These are phyloP conservation scores for Camellia oleifera DNA, from an alignment of 179 eudicot species.

Conservation along the genomic window DNA sequence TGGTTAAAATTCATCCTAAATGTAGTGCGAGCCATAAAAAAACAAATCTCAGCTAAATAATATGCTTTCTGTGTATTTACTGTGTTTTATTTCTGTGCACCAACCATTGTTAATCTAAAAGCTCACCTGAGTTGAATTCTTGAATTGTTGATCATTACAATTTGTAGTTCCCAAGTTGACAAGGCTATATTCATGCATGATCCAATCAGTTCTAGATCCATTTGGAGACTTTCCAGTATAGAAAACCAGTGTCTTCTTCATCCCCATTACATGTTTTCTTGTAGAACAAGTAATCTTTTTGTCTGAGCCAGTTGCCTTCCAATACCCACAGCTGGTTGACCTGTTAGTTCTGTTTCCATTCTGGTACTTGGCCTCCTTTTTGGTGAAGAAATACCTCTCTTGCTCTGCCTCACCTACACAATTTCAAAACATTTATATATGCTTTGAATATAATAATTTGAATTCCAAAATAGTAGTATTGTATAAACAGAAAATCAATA, in stretches of 20 bases:
- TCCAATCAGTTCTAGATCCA: constrained; percentile 28
- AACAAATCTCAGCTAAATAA: too few relatives aligned
- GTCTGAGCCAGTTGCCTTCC: constrained; percentile 35
- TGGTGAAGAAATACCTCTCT: constrained; percentile 36
- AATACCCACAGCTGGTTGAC: constrained; percentile 29
- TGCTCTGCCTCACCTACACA: constrained; percentile 15
- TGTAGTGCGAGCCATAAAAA: too few relatives aligned
- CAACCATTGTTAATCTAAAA: too few relatives aligned
- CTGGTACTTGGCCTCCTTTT: constrained; percentile 26
- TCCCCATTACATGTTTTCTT: constrained; percentile 28
- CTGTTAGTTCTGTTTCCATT: constrained; percentile 21
- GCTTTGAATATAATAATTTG: too few relatives aligned
- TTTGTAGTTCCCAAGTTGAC: constrained; percentile 6
- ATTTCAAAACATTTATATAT: too few relatives aligned
- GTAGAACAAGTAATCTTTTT: constrained; percentile 23
- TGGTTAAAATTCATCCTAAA: too few relatives aligned
- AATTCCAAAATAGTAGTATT: too few relatives aligned
- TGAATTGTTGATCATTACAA: too few relatives aligned
- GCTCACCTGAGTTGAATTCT: too few relatives aligned
- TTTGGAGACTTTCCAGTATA: constrained; percentile 24
- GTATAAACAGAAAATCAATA: too few relatives aligned
- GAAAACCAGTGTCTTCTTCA: constrained; percentile 41
- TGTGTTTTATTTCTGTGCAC: too few relatives aligned
- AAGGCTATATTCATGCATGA: constrained; percentile 38
- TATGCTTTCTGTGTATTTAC: too few relatives aligned